A percentile compares a stretch with the other conserved stretches of the same genome.
Evolutionary conservation across 2,329 filamentous ascomycete genomes (phyloP).

Genomic region (Diaporthe sp.): DNA sequence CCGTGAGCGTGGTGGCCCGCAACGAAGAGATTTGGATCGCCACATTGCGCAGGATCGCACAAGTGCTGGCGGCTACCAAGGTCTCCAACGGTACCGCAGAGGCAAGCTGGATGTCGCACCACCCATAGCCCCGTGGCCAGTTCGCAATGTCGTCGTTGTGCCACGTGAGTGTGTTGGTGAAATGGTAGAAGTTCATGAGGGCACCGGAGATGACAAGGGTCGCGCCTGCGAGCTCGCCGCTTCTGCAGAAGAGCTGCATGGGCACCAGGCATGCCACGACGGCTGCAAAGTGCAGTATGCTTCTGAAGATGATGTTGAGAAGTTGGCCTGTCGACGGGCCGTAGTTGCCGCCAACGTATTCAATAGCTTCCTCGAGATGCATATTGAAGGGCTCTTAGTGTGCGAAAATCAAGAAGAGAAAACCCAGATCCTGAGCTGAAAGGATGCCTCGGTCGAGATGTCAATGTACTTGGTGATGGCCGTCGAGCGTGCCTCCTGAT

Average conservation of each 20-base stretch:
- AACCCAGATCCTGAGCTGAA: too few species aligned
- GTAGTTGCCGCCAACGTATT: slow-evolving; percentile 28
- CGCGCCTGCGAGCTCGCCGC: slow-evolving; percentile 67
- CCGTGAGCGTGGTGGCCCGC: slow-evolving; percentile 56
- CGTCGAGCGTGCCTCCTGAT: not conserved
- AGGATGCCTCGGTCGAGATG: not conserved
- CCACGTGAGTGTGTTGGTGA: slow-evolving; percentile 68
- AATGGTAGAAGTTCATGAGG: slow-evolving; percentile 61
- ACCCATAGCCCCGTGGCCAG: slow-evolving; percentile 67
- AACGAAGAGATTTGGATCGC: slow-evolving; percentile 63
- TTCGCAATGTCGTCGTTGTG: slow-evolving; percentile 60
- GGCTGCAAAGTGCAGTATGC: slow-evolving; percentile 60
- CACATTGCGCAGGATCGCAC: slow-evolving; percentile 68
- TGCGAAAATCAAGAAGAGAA: not conserved
- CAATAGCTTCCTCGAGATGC: slow-evolving; percentile 34
- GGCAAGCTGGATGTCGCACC: slow-evolving; percentile 66
- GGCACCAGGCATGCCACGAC: slow-evolving; percentile 65
- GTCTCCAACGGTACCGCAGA: slow-evolving; percentile 53
- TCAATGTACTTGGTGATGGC: not conserved
- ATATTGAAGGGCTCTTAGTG: slow-evolving; percentile 48
- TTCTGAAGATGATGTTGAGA: slow-evolving; percentile 64
- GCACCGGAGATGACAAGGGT: slow-evolving; percentile 62
- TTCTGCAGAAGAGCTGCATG: slow-evolving; percentile 62
- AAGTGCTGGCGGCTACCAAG: slow-evolving; percentile 64
- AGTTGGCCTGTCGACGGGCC: slow-evolving; percentile 46